Evolutionary conservation across 106 monocot species (phyloP), one percentile per base, ranked within the genome.

Genomic region (Platanthera guangdongensis): DNA sequence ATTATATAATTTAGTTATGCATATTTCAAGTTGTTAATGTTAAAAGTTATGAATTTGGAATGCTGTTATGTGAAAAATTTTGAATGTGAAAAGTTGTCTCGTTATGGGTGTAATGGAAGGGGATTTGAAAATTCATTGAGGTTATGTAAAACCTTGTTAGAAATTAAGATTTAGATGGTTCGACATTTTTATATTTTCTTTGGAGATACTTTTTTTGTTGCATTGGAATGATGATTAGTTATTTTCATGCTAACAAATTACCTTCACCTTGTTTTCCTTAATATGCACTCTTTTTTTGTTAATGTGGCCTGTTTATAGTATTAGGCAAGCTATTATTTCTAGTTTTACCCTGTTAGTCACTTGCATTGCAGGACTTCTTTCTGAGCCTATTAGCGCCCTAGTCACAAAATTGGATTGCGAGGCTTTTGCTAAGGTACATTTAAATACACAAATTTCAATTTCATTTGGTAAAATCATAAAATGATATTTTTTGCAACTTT

Each of bases 321-420:
- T 65, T 65, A 25, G 11, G 65, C 32, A 19, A 10, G 11, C 50
- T 51, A 21, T 72, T 72, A 51, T 50, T 16, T 10, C 18, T 3
- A 51, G 9, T 51, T 21, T 51, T 72, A 51, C 21, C 51, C 49
- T 50, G 50, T 39, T 72, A 9, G 72, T 46, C 51, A 10, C 49
- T 72, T 8, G 51, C 47, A 51, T n/a, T 83, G 65, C 84, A 91
- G 90, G 84, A 25, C 88, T 92, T 72, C 88, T 92, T 76, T 76
- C 71, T 16, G 86, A 84, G 71, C 83, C 87, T 19, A 81, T 87
- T 50, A 62, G 68, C 79, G 64, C 57, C 51, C 52, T 90, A 67
- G 76, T 75, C 50, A 52, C 62, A 57, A 81, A 59, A 81, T 47
- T 81, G 68, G 90, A 90, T 47, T 76, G 87, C 70, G 85, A 87